phyloP scores from a whole-genome alignment of 2,329 filamentous ascomycete species.

The Lachnellula cervina region DNA sequence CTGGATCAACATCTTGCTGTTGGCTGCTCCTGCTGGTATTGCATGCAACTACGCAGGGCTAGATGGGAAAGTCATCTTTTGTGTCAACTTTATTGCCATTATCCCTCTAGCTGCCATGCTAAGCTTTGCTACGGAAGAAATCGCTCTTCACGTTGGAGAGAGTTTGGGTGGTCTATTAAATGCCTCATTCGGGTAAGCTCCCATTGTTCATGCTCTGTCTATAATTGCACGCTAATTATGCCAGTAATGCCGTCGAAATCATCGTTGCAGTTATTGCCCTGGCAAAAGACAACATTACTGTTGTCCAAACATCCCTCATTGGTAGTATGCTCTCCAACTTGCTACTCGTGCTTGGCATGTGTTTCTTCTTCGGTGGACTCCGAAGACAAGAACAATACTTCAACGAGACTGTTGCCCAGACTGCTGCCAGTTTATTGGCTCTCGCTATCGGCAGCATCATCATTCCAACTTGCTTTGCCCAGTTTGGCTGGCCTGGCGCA shows the following conservation, averaged over 20 bases:
- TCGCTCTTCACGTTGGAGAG: constrained; percentile 76
- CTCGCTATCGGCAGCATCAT: constrained; percentile 73
- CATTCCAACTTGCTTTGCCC: constrained; percentile 81
- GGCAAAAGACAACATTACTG: constrained; percentile 59
- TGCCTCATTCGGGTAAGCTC: constrained; percentile 72
- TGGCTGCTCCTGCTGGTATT: constrained; percentile 77
- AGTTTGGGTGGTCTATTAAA: constrained; percentile 85
- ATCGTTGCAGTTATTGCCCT: constrained; percentile 86
- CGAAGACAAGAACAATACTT: constrained; percentile 79
- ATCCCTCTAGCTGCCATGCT: constrained; percentile 84
- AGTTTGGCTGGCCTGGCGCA: constrained; percentile 39
- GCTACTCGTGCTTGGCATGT: constrained; percentile 84
- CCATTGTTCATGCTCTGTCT: constrained; percentile 6
- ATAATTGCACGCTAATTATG: constrained; percentile 22
- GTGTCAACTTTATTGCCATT: constrained; percentile 91
- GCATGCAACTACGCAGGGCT: constrained; percentile 61
- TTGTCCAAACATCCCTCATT: constrained; percentile 89
- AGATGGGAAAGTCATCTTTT: constrained; percentile 63
- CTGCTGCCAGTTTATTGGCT: constrained; percentile 66
- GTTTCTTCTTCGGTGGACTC: constrained; percentile 72
- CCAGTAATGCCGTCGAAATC: constrained; percentile 76
- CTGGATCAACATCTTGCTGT: constrained; percentile 78
- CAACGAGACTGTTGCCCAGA: constrained; percentile 89
- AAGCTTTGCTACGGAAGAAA: constrained; percentile 84
- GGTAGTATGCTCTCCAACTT: constrained; percentile 90